Evolutionary conservation across 1,139 yeast genomes (phyloP).

Genomic region (Geotrichum cucujoidarum): DNA sequence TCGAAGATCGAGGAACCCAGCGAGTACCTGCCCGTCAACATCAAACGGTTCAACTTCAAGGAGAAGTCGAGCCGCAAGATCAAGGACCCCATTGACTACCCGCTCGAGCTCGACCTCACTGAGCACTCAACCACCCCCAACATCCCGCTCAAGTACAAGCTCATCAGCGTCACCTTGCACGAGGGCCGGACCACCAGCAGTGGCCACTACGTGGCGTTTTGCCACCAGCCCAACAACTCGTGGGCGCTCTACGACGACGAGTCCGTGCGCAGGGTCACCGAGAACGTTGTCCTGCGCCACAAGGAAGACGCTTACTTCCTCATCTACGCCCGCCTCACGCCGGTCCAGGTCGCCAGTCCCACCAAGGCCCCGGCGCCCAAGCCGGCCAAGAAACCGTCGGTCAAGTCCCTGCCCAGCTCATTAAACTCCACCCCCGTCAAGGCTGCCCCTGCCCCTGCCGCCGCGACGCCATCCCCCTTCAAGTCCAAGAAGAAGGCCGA

Average conservation of each 20-base stretch:
- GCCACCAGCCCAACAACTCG: constrained; percentile 74
- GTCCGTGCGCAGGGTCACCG: constrained; percentile 66
- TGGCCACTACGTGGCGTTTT: constrained; percentile 90
- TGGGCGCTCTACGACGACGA: constrained; percentile 98
- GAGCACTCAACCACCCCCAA: constrained; percentile 45
- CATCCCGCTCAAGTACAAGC: constrained; percentile 59
- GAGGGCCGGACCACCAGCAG: constrained; percentile 89
- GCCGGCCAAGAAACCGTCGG: constrained; percentile 2
- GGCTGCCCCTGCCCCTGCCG: constrained; percentile 5
- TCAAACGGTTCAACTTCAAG: constrained; percentile 69
- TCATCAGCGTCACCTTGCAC: constrained; percentile 85
- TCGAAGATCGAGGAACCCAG: constrained; percentile 78
- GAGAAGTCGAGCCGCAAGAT: constrained; percentile 65
- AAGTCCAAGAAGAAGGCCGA: neutral
- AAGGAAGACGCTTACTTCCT: constrained; percentile 81
- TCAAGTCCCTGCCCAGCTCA: neutral
- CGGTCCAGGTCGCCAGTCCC: constrained; percentile 5
- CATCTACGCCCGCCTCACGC: constrained; percentile 52
- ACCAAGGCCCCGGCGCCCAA: neutral
- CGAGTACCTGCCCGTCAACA: constrained; percentile 77
- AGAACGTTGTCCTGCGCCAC: constrained; percentile 69
- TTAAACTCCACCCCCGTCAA: neutral
- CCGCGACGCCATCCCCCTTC: neutral
- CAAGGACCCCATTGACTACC: constrained; percentile 79
- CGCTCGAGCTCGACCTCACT: constrained; percentile 67